Conservation (phyloP, 1,139 yeast genomes). For the Hanseniaspora uvarum region DNA sequence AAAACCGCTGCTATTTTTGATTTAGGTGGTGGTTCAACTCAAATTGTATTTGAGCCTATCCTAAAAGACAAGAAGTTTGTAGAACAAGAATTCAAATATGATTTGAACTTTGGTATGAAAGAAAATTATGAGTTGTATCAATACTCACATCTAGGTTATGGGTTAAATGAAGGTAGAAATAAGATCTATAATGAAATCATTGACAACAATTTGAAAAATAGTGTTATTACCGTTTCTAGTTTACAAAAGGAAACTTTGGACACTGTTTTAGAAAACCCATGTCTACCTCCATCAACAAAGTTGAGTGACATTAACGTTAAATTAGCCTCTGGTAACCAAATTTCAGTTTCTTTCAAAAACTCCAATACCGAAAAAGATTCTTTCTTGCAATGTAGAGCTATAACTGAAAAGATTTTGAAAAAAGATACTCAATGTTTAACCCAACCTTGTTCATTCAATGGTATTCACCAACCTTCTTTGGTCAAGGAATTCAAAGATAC, state of each 20-base stretch:
- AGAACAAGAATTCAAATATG: conserved; percentile 83
- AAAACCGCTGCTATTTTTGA: conserved; percentile 96
- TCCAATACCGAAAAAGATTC: conserved; percentile 51
- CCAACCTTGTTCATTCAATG: conserved; percentile 90
- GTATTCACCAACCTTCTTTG: conserved; percentile 90
- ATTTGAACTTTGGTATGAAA: conserved; percentile 61
- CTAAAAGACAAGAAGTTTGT: conserved; percentile 49
- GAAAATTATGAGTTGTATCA: conserved; percentile 78
- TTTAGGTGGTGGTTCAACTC: conserved; percentile 97
- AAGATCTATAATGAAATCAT: conserved; percentile 59
- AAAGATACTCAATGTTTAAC: conserved; percentile 66
- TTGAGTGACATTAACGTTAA: conserved; percentile 51
- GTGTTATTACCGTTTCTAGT: conserved; percentile 30
- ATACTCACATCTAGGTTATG: conserved; percentile 90
- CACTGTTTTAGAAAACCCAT: conserved; percentile 56
- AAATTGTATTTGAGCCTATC: conserved; percentile 90
- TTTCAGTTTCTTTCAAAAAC: conserved; percentile 64
- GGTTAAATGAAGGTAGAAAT: conserved; percentile 86
- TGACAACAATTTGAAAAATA: conserved; percentile 38
- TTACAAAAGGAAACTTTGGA: conserved; percentile 35
- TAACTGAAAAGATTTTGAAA: conserved; percentile 74
- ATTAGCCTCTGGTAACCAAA: conserved; percentile 40
- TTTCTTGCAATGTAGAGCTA: conserved; percentile 56
- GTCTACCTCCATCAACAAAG: conserved; percentile 66
- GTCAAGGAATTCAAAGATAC: conserved; percentile 58